Percentiles rank a stretch among this genome's conserved stretches.
phyloP scores from a whole-genome alignment of 2,329 filamentous ascomycete genomes.

The Diplodia scrobiculata region DNA sequence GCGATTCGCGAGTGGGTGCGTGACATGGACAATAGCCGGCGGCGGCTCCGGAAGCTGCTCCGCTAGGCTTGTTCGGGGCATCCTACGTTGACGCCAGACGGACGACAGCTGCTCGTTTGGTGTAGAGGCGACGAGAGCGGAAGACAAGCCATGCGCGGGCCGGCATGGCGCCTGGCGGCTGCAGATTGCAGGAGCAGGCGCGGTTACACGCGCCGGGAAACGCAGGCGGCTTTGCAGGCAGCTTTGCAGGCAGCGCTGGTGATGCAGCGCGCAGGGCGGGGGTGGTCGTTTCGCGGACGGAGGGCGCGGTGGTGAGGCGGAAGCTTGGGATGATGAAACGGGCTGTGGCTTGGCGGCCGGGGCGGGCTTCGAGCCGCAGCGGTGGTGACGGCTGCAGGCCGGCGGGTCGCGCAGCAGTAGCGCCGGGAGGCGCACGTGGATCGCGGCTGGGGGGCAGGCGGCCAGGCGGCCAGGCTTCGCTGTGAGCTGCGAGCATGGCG shows the following conservation, averaged over 20 bases:
- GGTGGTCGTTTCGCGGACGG: neutral
- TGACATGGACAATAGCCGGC: slow-evolving; percentile 9
- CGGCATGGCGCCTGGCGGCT: no score
- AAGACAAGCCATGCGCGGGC: neutral
- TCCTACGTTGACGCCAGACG: slow-evolving; percentile 19
- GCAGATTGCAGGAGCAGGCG: neutral
- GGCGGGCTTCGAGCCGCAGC: slow-evolving; percentile 25
- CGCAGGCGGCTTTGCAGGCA: no score
- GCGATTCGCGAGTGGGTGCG: slow-evolving; percentile 13
- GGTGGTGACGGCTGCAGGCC: neutral
- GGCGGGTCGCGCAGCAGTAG: slow-evolving; percentile 25
- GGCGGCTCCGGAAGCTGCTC: slow-evolving; percentile 7
- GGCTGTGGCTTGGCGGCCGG: slow-evolving; percentile 5
- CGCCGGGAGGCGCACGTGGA: slow-evolving; percentile 26
- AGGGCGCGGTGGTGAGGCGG: neutral
- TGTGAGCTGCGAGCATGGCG: neutral
- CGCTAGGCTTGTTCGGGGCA: neutral
- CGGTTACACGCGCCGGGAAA: neutral
- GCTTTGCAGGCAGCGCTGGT: neutral
- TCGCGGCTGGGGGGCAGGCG: slow-evolving; percentile 7
- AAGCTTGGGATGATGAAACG: slow-evolving; percentile 8
- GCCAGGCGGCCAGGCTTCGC: no score
- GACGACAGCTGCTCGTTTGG: slow-evolving; percentile 10
- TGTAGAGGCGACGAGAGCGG: neutral
- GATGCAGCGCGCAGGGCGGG: neutral